Base-by-base conservation (phyloP, 305 asterid genomes). In the Fraxinus xanthoxyloides region DNA sequence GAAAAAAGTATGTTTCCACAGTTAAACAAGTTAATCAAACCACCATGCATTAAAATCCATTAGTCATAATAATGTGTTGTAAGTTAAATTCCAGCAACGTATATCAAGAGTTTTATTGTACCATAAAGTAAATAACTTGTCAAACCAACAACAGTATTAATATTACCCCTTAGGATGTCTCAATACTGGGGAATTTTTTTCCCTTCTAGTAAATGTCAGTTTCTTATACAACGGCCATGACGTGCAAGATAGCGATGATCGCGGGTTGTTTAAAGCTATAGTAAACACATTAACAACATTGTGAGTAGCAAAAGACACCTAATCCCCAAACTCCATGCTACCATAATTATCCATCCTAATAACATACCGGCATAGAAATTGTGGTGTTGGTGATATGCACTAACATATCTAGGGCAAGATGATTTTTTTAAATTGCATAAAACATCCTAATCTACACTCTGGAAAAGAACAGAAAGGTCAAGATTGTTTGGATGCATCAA, bases 61-160 rank as follows among this genome's bases (percentile, higher is more conserved):
- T 63, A 10, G 72, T 24, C 32, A 63, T 56, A 56, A 56, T 56
- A 56, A 19, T 23, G 28, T 7, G 28, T 9, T 56, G 28, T 21
- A 19, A 56, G 67, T 23, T 56, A 56, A 23, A 56, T 48, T 59
- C 43, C 54, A 31, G 79, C 51, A 82, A 70, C 21, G 67, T 24
- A 51, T 73, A 24, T 70, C 34, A 38, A 54, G 30, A 38, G 26
- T 34, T 65, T 28, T 59, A 48, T 65, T 28, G 54, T 65, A 43
- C 77, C 77, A 34, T 23, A 76, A 84, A 77, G 24, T 65, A 77
- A 70, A 28, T 70, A 70, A 70, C 67, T 79, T 76, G 63, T 74
- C 79, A 32, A 72, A 73, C 36, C n/a, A 34, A 73, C 48, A 70
- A 67, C 28, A 28, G 32, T 19, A 30, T 28, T n/a, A 46, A 6